Evolutionary conservation across 1,139 yeast genomes (phyloP).

Genomic region (Eremothecium cymbalariae): DNA sequence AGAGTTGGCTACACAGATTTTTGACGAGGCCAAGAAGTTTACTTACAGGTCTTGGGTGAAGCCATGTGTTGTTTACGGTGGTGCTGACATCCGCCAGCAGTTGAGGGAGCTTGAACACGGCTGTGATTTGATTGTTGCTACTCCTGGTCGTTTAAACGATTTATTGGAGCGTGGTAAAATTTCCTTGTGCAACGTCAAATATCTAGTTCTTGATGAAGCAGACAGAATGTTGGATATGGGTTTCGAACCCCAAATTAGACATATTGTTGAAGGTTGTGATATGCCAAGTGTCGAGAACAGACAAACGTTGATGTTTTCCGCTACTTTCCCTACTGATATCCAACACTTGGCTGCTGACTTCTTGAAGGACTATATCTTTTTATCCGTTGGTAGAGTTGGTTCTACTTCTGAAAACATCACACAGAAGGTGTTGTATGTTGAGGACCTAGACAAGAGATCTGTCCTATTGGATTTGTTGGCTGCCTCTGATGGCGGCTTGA

Average conservation of each 20-base stretch:
- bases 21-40: conserved; percentile 91
- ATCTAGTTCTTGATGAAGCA: conserved; percentile 95
- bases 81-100: conserved; percentile 88
- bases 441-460: conserved; percentile 90
- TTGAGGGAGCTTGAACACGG: conserved; percentile 87
- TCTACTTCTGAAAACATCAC: conserved; percentile 97
- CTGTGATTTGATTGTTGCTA: conserved; percentile 92
- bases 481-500: conserved; percentile 65
- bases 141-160: conserved; percentile 98
- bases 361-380: conserved; percentile 88
- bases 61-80: conserved; percentile 96
- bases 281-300: conserved; percentile 89
- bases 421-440: conserved; percentile 86
- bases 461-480: conserved; percentile 82
- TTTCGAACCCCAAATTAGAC: conserved; percentile 98
- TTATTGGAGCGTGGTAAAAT: conserved; percentile 90
- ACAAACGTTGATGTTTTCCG: conserved; percentile 97
- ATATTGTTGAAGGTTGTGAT: conserved; percentile 94
- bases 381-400: conserved; percentile 97
- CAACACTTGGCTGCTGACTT: conserved; percentile 96
- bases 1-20: conserved; percentile 95
- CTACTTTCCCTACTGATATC: conserved; percentile 97
- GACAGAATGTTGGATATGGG: conserved; percentile 99
- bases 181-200: conserved; percentile 81
- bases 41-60: conserved; percentile 98